Base-by-base conservation (phyloP, 306 rosid genomes). In the Cucumis melo region DNA sequence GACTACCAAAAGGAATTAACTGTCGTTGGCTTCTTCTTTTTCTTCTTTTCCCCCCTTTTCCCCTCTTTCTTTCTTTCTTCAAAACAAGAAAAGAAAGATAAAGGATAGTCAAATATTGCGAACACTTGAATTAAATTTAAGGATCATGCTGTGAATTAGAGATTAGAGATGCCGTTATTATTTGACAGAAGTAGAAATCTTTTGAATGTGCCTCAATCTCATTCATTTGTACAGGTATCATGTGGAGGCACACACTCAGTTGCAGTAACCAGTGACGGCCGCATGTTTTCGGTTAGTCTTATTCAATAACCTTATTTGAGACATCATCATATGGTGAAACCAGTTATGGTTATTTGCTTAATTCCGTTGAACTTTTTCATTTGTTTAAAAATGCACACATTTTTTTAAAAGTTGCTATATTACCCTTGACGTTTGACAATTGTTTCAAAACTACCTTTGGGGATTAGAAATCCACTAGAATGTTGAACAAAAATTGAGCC, bases 161-260 rank as follows among this genome's bases (percentile, higher is more conserved):
- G 48, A 12, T 24, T 24, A 36, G 48, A 6, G 20, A 21, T 42
- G 56, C n/a, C 0, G 38, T 36, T 56, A 3, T 56, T 44, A 19
- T 5, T 24, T 11, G 6, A 66, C 51, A 39, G 32, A 66, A 39
- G 10, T 20, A 20, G 5, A 66, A 66, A 66, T 66, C 17, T 76
- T 57, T 60, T 62, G 48, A 41, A 29, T 50, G 48, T 11, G 7
- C 16, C 57, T 1, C 1, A 8, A 71, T 71, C 34, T 48, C 58
- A 42, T 36, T 44, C 73, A 15, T 77, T 80, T 59, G 15, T 15
- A 50, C 60, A 95, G 99, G 90, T 92, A 23, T 95, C 99, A 1
- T 95, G 99, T 77, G 99, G 99, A 73, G 99, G 99, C 79, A 95
- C 99, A 56, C 99, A 95, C 79, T 95, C 98, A 0, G 97, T 92